Base-by-base conservation (phyloP, 2,329 filamentous ascomycete species). In the Pseudocercospora cruenta region DNA sequence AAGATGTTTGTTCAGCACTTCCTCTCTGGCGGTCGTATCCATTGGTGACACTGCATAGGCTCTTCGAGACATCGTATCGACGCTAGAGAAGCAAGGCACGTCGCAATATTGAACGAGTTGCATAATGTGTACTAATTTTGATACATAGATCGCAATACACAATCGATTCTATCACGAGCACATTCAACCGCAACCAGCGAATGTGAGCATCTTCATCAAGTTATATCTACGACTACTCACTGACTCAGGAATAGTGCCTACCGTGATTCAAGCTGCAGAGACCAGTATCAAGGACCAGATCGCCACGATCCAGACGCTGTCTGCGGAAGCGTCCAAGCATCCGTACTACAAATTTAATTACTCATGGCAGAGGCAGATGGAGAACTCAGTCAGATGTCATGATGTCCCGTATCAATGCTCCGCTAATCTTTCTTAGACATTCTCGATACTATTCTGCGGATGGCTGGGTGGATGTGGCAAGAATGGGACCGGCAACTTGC, bases 321-420 rank as follows among this genome's bases (percentile, higher is more conserved):
- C 88, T 67, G 81, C 85, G 62, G 86, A 92, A 62, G 93, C 94
- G 1, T 94, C 93, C 26, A 86, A 91, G 77, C 90, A 96, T 75
- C 94, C 95, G 0, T 99, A 98, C 84, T 99, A 98, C 88, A 97
- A 97, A 86, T 97, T 96, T 83, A 97, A 97, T 80, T 83, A 85
- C 64, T 88, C 93, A 78, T 99, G 95, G 95, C 87, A 88, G 28
- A 88, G 92, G 65, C 88, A 91, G 74, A 82, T 97, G 62, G 94
- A 98, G 79, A 92, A 92, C 78, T 87, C 92, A 53, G 87, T 24
- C 22, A 33, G 51, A n/a, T 28, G n/a, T n/a, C 16, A 14, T 19
- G 22, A 33, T 31, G 28, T 53, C 45, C 24, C 10, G 16, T 39
- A 57, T 31, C 64, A 39, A 53, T 59, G 16, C 51, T 5, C 16